These are phyloP conservation scores for Kwoniella europaea DNA, from an alignment of 768 basidiomycete species.

Conservation along the genomic window DNA sequence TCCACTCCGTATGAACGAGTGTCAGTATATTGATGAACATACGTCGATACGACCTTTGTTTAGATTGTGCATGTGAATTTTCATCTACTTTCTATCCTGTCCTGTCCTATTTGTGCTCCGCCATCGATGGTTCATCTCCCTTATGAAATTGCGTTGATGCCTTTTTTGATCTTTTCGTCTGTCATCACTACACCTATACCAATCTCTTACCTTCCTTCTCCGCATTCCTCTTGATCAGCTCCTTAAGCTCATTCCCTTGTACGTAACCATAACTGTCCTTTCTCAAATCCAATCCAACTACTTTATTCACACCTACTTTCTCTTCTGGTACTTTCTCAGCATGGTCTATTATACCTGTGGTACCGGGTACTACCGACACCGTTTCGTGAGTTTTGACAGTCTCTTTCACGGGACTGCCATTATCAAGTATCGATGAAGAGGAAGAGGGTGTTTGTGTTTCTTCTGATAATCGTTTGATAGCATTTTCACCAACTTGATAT, in stretches of 20 bases:
- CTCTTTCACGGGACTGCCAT: neutral
- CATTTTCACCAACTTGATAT: conserved; percentile 22
- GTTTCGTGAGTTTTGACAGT: conserved; percentile 9
- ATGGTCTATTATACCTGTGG: conserved; percentile 15
- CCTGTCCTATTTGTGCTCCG: neutral
- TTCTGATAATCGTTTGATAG: conserved; percentile 16
- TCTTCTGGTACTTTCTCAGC: conserved; percentile 9
- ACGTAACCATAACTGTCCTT: conserved; percentile 16
- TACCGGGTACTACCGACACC: conserved; percentile 16
- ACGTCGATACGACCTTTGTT: no score
- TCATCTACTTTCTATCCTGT: neutral
- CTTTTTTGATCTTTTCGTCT: neutral
- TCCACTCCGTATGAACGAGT: neutral
- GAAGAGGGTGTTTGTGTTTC: neutral
- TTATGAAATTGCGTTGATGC: no score
- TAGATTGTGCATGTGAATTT: neutral
- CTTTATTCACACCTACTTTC: conserved; percentile 6
- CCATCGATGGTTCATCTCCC: no score
- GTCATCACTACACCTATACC: conserved; percentile 3
- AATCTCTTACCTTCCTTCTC: conserved; percentile 16
- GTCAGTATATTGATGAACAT: no score
- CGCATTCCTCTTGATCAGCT: conserved; percentile 8
- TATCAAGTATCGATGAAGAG: neutral
- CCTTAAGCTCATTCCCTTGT: conserved; percentile 16
- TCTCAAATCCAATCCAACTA: conserved; percentile 13